Percentiles rank a stretch among this genome's conserved stretches.
Evolutionary conservation across 176 grass and related monocot genomes (phyloP).

Genomic region (Neostapfia colusana): DNA sequence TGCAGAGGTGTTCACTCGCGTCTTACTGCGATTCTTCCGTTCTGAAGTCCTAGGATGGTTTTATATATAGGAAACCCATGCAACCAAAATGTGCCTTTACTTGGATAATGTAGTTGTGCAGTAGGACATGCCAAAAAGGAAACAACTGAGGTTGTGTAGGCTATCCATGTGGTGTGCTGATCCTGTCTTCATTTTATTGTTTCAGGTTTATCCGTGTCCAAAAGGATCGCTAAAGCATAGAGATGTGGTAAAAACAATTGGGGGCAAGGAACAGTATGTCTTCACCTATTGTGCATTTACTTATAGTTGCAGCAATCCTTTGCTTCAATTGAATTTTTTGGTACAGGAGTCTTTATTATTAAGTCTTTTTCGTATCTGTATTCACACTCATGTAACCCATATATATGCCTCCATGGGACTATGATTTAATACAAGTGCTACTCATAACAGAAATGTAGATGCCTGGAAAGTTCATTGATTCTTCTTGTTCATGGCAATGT

Average conservation of each 20-base stretch:
- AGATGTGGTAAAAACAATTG: constrained; percentile 68
- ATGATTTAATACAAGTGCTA: too few relatives aligned
- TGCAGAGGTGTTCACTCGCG: constrained; percentile 51
- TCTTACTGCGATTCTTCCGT: neutral
- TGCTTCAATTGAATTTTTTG: too few relatives aligned
- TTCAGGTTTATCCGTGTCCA: constrained; percentile 91
- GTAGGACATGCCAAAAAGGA: neutral
- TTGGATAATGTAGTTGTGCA: neutral
- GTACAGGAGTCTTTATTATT: too few relatives aligned
- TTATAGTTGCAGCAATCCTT: constrained; percentile 6
- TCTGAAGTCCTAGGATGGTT: neutral
- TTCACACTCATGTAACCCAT: too few relatives aligned
- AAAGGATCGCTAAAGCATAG: constrained; percentile 90
- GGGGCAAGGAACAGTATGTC: constrained; percentile 91
- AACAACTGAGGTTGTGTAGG: neutral
- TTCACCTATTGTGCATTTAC: constrained; percentile 31
- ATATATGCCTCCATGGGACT: too few relatives aligned
- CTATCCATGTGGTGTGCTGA: neutral
- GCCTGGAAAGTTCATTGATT: neutral
- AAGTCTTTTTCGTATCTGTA: too few relatives aligned
- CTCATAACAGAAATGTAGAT: neutral
- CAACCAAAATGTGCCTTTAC: neutral
- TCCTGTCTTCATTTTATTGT: neutral
- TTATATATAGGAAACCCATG: neutral
- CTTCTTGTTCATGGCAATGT: too few relatives aligned